These are phyloP conservation scores for Fusarium luffae DNA, from an alignment of 2,329 filamentous ascomycete genomes.

Conservation along the genomic window DNA sequence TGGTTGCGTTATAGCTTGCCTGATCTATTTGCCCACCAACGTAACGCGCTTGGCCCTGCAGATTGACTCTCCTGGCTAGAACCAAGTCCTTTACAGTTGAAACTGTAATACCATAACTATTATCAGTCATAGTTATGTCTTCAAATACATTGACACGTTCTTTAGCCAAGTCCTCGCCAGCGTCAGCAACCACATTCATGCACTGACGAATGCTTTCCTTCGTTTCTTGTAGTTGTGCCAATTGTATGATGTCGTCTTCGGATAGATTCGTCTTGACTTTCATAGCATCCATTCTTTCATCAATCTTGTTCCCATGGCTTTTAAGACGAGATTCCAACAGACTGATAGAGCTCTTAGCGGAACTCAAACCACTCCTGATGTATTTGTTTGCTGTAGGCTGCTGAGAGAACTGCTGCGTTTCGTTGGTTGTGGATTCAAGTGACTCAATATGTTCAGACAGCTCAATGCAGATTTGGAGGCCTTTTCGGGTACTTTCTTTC, in stretches of 20 bases:
- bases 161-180: slow-evolving; percentile 22
- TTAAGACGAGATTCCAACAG: slow-evolving; percentile 28
- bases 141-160: slow-evolving; percentile 44
- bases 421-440: not conserved
- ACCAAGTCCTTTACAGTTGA: slow-evolving; percentile 44
- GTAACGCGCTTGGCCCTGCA: slow-evolving; percentile 26
- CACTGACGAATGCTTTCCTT: slow-evolving; percentile 39
- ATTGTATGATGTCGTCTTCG: slow-evolving; percentile 16
- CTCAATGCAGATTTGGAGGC: slow-evolving; percentile 38
- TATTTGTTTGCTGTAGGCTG: slow-evolving; percentile 39
- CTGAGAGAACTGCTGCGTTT: slow-evolving; percentile 1
- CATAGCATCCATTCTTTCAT: slow-evolving; percentile 31
- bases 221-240: slow-evolving; percentile 35
- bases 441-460: slow-evolving; percentile 36
- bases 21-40: slow-evolving; percentile 21
- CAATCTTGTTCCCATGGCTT: slow-evolving; percentile 27
- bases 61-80: slow-evolving; percentile 36
- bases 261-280: slow-evolving; percentile 14
- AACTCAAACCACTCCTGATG: slow-evolving; percentile 26
- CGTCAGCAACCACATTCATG: slow-evolving; percentile 37
- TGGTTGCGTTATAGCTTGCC: slow-evolving; percentile 12
- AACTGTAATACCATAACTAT: slow-evolving; percentile 39
- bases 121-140: slow-evolving; percentile 40
- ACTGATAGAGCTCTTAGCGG: slow-evolving; percentile 31
- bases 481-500: slow-evolving; percentile 39